phyloP scores from a whole-genome alignment of 345 rosid species.

The Melastoma malabathricum region DNA sequence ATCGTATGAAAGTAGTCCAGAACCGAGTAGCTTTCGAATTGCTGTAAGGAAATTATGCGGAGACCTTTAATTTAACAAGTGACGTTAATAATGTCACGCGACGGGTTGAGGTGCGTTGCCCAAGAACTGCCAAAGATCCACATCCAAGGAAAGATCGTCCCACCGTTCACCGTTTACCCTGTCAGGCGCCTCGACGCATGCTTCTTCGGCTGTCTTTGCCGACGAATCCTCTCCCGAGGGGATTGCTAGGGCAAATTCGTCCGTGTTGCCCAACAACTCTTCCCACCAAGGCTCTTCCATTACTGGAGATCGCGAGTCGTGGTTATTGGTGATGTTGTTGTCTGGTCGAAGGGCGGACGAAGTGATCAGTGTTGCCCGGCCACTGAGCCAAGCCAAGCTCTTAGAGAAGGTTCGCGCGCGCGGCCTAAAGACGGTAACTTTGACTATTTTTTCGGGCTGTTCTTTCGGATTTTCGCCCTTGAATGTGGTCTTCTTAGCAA shows the following conservation, averaged over 20 bases:
- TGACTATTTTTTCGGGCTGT: background rate
- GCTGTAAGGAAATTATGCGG: no score
- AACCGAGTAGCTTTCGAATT: no score
- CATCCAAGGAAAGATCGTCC: background rate
- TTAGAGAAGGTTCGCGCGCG: constrained; percentile 1
- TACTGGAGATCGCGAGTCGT: background rate
- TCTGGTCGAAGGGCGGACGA: background rate
- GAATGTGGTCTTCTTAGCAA: background rate
- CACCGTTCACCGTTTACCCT: background rate
- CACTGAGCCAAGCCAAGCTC: constrained; percentile 2
- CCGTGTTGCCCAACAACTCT: background rate
- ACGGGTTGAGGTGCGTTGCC: background rate
- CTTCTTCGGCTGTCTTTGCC: background rate
- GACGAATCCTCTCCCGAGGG: background rate
- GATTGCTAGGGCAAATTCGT: background rate
- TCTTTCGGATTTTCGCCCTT: no score
- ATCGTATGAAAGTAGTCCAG: no score
- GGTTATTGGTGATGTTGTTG: background rate
- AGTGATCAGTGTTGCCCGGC: background rate
- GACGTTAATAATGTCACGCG: no score
- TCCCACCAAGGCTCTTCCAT: background rate
- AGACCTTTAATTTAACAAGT: no score
- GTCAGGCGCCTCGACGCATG: background rate
- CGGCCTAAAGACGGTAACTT: constrained; percentile 4
- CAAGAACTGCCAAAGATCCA: background rate